Base-by-base conservation (phyloP, 257 asterid genomes). In the Scutellaria minor region DNA sequence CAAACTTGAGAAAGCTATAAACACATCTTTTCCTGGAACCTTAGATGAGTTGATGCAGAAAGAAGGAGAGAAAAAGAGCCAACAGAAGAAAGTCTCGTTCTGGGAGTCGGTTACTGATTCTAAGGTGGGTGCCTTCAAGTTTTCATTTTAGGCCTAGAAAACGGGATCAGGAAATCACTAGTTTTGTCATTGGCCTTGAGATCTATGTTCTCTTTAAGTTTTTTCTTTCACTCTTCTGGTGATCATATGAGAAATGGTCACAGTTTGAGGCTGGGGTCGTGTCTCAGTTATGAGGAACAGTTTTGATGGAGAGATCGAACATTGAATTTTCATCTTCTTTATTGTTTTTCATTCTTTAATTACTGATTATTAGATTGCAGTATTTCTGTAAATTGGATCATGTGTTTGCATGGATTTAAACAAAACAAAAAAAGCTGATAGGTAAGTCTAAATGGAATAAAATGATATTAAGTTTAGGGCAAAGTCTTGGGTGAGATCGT, bases 71-170 rank as follows among this genome's bases (percentile, higher is more conserved):
- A 87, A 87, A 75, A 82, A 56, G 71, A 78, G 61, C 5, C 80
- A 82, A 75, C 72, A 72, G 72, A 90, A 85, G 75, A 90, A 90
- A 77, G 82, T 63, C 45, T 76, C 99, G 41, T 94, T 91, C 82
- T 94, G 99, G 99, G 99, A 94, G 9, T 78, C 97, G 5, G 95
- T 81, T 22, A 50, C 88, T 0, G 99, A 94, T 82, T 84, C 96
- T 15, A 89, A 84, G 64, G 92, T 85, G 59, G 99, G 99, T 63
- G 95, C 93, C 69, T 91, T 91, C 91, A 89, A 80, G 83, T 93
- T 93, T 77, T 88, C 96, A 5, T 89, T 91, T 69, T 91, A 81
- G 79, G 67, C 10, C 59, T 35, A 50, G 27, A 51, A 9, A 41
- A 66, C 24, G 9, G 55, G 44, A 45, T 22, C 52, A n/a, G 57